Percentiles rank a stretch among this genome's conserved stretches.
These are phyloP conservation scores for Neospora caninum DNA, from an alignment of 169 alveolate species.

Conservation along the genomic window DNA sequence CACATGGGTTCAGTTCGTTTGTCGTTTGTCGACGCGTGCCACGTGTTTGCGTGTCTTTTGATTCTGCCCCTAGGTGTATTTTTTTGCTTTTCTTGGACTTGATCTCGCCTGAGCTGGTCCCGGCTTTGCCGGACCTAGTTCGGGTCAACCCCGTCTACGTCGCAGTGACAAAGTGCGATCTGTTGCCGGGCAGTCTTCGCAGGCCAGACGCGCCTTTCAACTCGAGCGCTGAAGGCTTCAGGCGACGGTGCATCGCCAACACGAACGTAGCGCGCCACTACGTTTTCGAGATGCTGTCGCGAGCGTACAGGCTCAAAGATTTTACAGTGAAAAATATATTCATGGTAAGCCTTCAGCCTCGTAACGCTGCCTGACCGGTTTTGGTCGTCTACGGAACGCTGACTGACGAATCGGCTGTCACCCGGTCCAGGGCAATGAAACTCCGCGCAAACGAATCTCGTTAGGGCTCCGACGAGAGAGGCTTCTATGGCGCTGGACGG, in stretches of 20 bases:
- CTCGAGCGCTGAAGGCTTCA: conserved; percentile 4
- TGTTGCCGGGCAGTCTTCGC: conserved; percentile 31
- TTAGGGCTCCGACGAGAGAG: too few relatives aligned
- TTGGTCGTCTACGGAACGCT: too few relatives aligned
- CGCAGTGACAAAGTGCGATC: conserved; percentile 32
- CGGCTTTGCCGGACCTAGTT: conserved; percentile 16
- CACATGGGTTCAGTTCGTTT: too few relatives aligned
- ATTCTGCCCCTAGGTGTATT: not conserved
- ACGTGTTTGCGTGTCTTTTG: not conserved
- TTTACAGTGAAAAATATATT: conserved; percentile 9
- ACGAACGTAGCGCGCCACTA: not conserved
- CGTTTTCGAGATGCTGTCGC: not conserved
- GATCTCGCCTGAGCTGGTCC: not conserved
- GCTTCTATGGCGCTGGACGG: too few relatives aligned
- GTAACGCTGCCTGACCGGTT: too few relatives aligned
- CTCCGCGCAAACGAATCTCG: too few relatives aligned
- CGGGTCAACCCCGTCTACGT: conserved; percentile 31
- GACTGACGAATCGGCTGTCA: too few relatives aligned
- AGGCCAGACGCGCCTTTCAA: not conserved
- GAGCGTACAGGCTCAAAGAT: not conserved
- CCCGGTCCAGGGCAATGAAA: too few relatives aligned
- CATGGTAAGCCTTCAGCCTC: not conserved
- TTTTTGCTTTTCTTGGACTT: not conserved
- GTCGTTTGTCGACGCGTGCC: too few relatives aligned
- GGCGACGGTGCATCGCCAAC: not conserved